phyloP scores from a whole-genome alignment of 108 stramenopile species.

The Epithemia pelagica region DNA sequence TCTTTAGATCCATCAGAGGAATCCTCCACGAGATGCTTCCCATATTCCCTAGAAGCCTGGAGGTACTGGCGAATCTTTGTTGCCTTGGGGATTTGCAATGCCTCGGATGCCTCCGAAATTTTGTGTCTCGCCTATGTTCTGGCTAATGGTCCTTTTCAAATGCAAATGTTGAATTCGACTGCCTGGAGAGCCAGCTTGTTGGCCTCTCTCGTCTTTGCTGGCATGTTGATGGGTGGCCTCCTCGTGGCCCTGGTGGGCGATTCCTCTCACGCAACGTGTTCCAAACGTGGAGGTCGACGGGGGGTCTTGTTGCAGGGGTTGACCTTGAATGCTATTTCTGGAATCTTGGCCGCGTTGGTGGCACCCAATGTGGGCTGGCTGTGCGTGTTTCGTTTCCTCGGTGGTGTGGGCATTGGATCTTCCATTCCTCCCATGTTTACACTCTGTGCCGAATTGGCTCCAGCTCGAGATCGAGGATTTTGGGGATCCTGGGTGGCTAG shows the following conservation, averaged over 20 bases:
- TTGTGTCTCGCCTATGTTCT: conserved; percentile 66
- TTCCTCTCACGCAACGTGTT: neutral
- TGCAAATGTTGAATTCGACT: conserved; percentile 16
- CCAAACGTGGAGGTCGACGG: conserved; percentile 42
- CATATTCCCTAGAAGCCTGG: conserved; percentile 14
- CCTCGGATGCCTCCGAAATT: conserved; percentile 70
- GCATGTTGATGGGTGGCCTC: conserved; percentile 76
- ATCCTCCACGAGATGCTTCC: neutral
- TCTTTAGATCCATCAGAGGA: neutral
- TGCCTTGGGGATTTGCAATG: conserved; percentile 63
- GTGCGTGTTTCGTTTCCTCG: conserved; percentile 48
- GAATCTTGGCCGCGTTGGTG: conserved; percentile 37
- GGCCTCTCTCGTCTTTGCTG: conserved; percentile 69
- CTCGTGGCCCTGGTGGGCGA: conserved; percentile 55
- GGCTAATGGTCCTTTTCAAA: conserved; percentile 40
- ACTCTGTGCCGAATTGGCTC: conserved; percentile 62
- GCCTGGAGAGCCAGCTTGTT: conserved; percentile 39
- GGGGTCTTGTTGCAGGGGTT: conserved; percentile 59
- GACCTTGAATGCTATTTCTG: conserved; percentile 46
- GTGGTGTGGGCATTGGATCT: conserved; percentile 68
- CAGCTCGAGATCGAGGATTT: conserved; percentile 58
- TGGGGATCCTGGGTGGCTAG: conserved; percentile 59
- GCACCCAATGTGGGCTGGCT: conserved; percentile 27
- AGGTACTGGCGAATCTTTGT: conserved; percentile 64
- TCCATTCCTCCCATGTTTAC: conserved; percentile 73